Evolutionary conservation across 2,329 filamentous ascomycete genomes (phyloP), one percentile per base, ranked within the genome.

Genomic region (Fusarium multiceps): DNA sequence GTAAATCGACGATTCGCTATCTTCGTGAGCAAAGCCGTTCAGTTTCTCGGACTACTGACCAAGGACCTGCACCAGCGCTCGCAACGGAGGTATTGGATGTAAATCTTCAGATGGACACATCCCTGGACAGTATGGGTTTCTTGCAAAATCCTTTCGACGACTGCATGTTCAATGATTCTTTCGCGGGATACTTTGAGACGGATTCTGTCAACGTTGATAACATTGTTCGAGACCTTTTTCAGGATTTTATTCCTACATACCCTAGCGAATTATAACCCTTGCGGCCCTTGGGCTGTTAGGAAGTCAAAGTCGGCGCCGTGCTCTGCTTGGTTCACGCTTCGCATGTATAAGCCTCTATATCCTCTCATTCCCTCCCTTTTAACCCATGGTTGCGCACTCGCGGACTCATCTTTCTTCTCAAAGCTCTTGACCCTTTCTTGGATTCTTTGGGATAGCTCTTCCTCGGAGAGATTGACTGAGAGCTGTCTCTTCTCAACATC

Each of bases 401-500:
- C 63, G 51, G 72, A 71, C 30, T 75, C 67, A 16, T 75, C 73
- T 18, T 75, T 70, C 28, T 74, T 68, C 34, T 74, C 66, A 42
- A 77, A 70, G 18, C 72, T 69, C 48, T 84, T 80, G 66, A 84
- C 87, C 88, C 92, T 93, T 66, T 83, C 84, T 61, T 81, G 81
- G 66, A 91, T 79, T 59, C 94, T 84, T 63, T 77, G 79, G 55
- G 82, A 78, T 50, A 97, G 87, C 79, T 97, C 93, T 60, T 89
- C 89, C 6, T 92, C 88, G 1, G 84, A 85, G 2, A 97, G 84
- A 75, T 91, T 86, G 0, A 89, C 78, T 8, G 78, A 72, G 10
- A 88, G 74, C 81, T 90, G 85, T 55, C 88, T 87, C 68, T 89
- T 89, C 42, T 87, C 91, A 54, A 92, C 89, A 79, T 94, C 91